Evolutionary conservation across 106 monocot species (phyloP).

Genomic region (Posidonia australis): DNA sequence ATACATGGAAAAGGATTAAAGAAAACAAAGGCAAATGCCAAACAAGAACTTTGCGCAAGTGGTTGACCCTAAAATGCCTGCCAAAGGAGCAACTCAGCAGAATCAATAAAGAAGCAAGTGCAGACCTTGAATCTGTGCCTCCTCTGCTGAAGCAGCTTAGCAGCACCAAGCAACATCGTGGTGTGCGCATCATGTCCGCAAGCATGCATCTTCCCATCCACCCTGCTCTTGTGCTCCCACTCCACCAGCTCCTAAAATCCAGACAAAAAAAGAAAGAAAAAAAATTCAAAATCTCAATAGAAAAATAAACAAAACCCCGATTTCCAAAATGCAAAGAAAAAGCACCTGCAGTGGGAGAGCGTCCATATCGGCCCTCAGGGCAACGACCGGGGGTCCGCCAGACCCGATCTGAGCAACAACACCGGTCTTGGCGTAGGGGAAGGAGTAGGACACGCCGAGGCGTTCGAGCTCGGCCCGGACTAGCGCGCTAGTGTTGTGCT

Average conservation of each 20-base stretch:
- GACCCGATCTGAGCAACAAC: slow-evolving; percentile 58
- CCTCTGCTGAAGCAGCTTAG: slow-evolving; percentile 59
- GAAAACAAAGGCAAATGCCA: no score
- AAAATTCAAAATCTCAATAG: background rate
- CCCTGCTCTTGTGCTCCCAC: slow-evolving; percentile 74
- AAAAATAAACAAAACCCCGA: background rate
- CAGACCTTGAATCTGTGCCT: slow-evolving; percentile 55
- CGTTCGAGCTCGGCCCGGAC: slow-evolving; percentile 56
- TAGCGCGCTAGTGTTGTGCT: slow-evolving; percentile 64
- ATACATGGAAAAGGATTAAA: no score
- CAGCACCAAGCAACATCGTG: slow-evolving; percentile 82
- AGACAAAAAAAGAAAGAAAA: background rate
- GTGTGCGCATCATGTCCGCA: slow-evolving; percentile 77
- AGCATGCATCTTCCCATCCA: slow-evolving; percentile 66
- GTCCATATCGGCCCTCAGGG: slow-evolving; percentile 92
- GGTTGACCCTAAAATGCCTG: no score
- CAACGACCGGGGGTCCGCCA: slow-evolving; percentile 52
- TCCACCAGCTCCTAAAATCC: slow-evolving; percentile 56
- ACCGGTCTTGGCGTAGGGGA: slow-evolving; percentile 59
- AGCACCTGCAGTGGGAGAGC: slow-evolving; percentile 67
- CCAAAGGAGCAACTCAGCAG: no score
- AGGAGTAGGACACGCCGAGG: slow-evolving; percentile 42
- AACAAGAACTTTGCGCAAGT: no score
- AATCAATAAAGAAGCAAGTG: background rate
- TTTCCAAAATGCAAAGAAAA: background rate